A percentile compares a stretch with the other conserved stretches of the same genome.
phyloP scores from a whole-genome alignment of 495 filamentous ascomycete species.

The Penicillium antarcticum region DNA sequence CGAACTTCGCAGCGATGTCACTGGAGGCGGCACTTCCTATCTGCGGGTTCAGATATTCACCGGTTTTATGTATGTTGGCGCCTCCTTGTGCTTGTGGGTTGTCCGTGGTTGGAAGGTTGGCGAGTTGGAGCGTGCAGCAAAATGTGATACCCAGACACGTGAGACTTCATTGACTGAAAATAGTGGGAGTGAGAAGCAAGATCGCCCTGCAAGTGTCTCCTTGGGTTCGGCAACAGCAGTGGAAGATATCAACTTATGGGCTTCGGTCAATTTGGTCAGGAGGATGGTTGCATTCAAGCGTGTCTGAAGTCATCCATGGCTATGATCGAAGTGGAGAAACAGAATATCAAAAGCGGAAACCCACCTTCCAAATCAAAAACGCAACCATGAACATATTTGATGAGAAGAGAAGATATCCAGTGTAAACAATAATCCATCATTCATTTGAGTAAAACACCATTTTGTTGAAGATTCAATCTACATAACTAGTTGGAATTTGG shows the following conservation, averaged over 20 bases:
- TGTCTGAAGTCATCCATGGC: conserved; percentile 18
- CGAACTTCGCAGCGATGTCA: conserved; percentile 50
- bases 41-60: conserved; percentile 64
- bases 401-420: neutral
- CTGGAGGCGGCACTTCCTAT: conserved; percentile 42
- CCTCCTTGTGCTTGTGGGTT: conserved; percentile 47
- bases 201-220: conserved; percentile 4
- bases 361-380: too few species aligned
- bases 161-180: conserved; percentile 6
- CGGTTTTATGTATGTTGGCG: conserved; percentile 63
- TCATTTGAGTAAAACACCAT: conserved; percentile 2
- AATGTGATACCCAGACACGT: conserved; percentile 7
- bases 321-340: neutral
- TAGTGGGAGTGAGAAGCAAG: conserved; percentile 11
- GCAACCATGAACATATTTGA: neutral
- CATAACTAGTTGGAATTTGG: neutral
- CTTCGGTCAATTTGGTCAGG: conserved; percentile 22
- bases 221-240: neutral
- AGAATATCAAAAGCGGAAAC: neutral
- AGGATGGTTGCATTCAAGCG: conserved; percentile 34
- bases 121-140: conserved; percentile 42
- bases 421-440: neutral
- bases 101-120: conserved; percentile 57
- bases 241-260: conserved; percentile 19
- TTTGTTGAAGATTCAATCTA: conserved; percentile 4